Percentiles rank a stretch among this genome's conserved stretches.
These are phyloP conservation scores for Lentinula raphanica DNA, from an alignment of 768 basidiomycete genomes.

Conservation along the genomic window DNA sequence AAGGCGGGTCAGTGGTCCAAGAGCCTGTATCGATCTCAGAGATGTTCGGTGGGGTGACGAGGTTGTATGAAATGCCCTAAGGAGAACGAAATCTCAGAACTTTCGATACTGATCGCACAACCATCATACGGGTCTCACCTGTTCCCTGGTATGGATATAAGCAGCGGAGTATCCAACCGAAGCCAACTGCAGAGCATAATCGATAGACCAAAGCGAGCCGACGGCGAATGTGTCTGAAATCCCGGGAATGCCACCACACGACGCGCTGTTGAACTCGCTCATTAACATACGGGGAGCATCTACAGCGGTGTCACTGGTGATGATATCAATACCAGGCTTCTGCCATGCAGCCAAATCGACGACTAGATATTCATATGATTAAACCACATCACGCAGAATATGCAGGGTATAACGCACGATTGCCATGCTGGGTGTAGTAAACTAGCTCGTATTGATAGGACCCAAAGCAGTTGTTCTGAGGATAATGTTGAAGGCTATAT, in stretches of 20 bases:
- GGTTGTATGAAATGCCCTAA: conserved; percentile 44
- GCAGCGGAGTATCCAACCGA: conserved; percentile 42
- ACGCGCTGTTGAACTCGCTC: conserved; percentile 51
- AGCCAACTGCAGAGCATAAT: conserved; percentile 50
- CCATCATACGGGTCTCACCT: conserved; percentile 6
- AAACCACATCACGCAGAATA: background rate
- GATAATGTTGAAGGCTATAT: conserved; percentile 47
- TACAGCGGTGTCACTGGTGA: conserved; percentile 25
- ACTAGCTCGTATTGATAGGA: conserved; percentile 30
- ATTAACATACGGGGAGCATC: conserved; percentile 36
- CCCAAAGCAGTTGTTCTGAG: conserved; percentile 41
- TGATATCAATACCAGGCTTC: conserved; percentile 31
- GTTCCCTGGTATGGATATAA: conserved; percentile 51
- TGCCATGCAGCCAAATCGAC: conserved; percentile 43
- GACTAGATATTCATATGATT: conserved; percentile 19
- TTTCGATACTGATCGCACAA: background rate
- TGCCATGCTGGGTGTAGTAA: conserved; percentile 40
- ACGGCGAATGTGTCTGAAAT: conserved; percentile 49
- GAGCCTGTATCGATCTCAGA: conserved; percentile 28
- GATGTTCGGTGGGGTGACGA: conserved; percentile 36
- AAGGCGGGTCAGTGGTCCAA: conserved; percentile 47
- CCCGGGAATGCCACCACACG: conserved; percentile 40
- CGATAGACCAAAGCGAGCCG: conserved; percentile 45
- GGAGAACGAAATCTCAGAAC: background rate
- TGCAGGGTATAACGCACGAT: conserved; percentile 27